Evolutionary conservation across 352 stramenopile species (phyloP), one percentile per base, ranked within the genome.

Genomic region (Halophytophthora polymorphica): DNA sequence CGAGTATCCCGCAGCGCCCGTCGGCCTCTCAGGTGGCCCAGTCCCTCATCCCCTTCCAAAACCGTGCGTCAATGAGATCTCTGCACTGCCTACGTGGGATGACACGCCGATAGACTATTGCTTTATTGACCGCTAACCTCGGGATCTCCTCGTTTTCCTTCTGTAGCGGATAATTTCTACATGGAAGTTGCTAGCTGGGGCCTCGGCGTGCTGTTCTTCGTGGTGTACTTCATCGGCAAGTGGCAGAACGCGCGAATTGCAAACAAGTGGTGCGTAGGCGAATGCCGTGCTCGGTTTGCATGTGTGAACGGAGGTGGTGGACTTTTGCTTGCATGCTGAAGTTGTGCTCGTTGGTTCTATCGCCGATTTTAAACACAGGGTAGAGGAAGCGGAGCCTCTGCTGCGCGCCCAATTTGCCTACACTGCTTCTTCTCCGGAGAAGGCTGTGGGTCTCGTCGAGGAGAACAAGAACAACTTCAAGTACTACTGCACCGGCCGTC

Each of bases 401-500:
- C 50, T 92, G 13, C 56, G 70, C 22, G 78, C 83, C 35, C 74
- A 89, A 56, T 92, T 92, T 41, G 71, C 77, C 44, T 92, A 90
- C 72, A 90, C 78, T 17, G 76, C 76, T 13, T 67, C 69, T 11
- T 86, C 78, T 5, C 70, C 73, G 11, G 58, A 83, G 35, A 74
- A 83, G 13, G 61, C 62, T 1, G 69, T 89, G 8, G 81, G 78
- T 11, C 54, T 92, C 14, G 66, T 90, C 10, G 78, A 88, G 34
- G 81, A 92, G 50, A 83, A 70, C 52, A 73, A 69, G 53, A 80
- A 60, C 66, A 90, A 88, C 61, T 92, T 76, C 65, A 92, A 88
- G 68, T 92, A 92, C 64, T 92, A 88, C 45, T 92, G 81, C 70
- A 90, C 81, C 1, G 81, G 81, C 15, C 76, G 81, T 34, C 78